phyloP scores from a whole-genome alignment of 1,284 basidiomycete genomes.

The Marasmius fiardii region DNA sequence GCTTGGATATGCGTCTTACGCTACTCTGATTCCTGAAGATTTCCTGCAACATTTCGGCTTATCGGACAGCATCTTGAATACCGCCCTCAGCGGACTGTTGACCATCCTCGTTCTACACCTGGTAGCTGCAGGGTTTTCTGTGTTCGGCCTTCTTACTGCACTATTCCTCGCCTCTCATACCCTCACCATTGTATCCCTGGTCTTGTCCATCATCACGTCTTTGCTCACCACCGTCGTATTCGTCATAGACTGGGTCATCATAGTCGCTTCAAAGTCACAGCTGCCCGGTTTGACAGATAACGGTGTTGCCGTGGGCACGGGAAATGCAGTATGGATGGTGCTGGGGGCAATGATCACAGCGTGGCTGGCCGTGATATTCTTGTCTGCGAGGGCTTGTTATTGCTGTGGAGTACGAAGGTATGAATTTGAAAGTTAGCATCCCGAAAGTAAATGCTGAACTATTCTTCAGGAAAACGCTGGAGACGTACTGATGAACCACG shows the following conservation, averaged over 20 bases:
- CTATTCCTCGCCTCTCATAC: slow-evolving; percentile 54
- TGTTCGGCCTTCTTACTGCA: slow-evolving; percentile 48
- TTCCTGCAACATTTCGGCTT: slow-evolving; percentile 34
- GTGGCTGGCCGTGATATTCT: slow-evolving; percentile 57
- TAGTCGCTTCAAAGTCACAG: slow-evolving; percentile 44
- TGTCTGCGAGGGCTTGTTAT: slow-evolving; percentile 61
- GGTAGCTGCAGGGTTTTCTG: slow-evolving; percentile 53
- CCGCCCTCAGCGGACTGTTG: slow-evolving; percentile 50
- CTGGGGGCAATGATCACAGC: slow-evolving; percentile 48
- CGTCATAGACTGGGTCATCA: slow-evolving; percentile 58
- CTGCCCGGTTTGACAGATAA: slow-evolving; percentile 39
- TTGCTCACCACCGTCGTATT: slow-evolving; percentile 53
- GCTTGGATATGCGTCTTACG: slow-evolving; percentile 49
- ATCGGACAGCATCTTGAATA: slow-evolving; percentile 36
- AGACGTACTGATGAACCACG: not conserved
- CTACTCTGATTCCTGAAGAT: slow-evolving; percentile 30
- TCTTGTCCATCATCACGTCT: slow-evolving; percentile 52
- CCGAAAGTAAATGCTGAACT: not conserved
- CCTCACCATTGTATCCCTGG: slow-evolving; percentile 54
- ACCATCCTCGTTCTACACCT: slow-evolving; percentile 64
- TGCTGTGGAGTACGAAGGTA: slow-evolving; percentile 59
- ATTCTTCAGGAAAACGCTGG: not conserved
- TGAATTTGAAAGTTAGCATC: slow-evolving; percentile 12
- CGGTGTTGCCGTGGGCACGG: slow-evolving; percentile 48
- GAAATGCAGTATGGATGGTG: slow-evolving; percentile 73